Evolutionary conservation across 2,329 filamentous ascomycete genomes (phyloP).

Genomic region (Aspergillus sp.): DNA sequence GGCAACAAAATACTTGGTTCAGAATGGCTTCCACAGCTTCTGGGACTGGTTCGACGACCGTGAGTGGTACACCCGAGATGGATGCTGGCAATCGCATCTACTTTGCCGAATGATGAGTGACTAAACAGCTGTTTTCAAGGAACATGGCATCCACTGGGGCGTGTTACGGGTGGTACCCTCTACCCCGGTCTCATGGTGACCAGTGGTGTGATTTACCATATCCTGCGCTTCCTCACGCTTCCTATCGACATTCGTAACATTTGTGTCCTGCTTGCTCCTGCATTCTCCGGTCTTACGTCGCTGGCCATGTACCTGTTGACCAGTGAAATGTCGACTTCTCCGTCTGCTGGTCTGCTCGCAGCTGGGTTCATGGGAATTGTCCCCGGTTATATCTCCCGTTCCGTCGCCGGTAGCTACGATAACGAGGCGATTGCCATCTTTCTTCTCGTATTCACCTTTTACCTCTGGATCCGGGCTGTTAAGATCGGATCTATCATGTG

Average conservation of each 20-base stretch:
- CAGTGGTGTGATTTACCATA: conserved; percentile 91
- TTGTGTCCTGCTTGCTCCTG: conserved; percentile 91
- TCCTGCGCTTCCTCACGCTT: conserved; percentile 77
- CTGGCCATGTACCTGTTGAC: conserved; percentile 91
- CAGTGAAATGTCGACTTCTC: conserved; percentile 92
- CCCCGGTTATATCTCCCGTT: conserved; percentile 95
- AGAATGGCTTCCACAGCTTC: conserved; percentile 96
- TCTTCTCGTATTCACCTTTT: conserved; percentile 96
- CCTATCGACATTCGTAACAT: conserved; percentile 98
- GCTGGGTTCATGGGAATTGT: conserved; percentile 96
- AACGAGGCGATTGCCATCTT: conserved; percentile 99
- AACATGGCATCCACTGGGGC: conserved; percentile 98
- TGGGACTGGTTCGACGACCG: conserved; percentile 99
- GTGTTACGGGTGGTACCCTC: conserved; percentile 96
- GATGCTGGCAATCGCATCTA: no score
- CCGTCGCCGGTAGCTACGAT: conserved; percentile 96
- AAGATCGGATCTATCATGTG: conserved; percentile 95
- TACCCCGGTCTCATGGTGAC: conserved; percentile 99
- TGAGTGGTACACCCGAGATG: conserved; percentile 33
- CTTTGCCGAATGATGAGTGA: no score
- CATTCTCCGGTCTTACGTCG: conserved; percentile 87
- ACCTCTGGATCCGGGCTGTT: conserved; percentile 96
- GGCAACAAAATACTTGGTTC: conserved; percentile 93
- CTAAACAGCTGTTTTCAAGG: conserved; percentile 33
- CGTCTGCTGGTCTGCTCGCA: conserved; percentile 87